A percentile compares a stretch with the other conserved stretches of the same genome.
Conservation (phyloP, 768 basidiomycete genomes). For the Russula foetens region DNA sequence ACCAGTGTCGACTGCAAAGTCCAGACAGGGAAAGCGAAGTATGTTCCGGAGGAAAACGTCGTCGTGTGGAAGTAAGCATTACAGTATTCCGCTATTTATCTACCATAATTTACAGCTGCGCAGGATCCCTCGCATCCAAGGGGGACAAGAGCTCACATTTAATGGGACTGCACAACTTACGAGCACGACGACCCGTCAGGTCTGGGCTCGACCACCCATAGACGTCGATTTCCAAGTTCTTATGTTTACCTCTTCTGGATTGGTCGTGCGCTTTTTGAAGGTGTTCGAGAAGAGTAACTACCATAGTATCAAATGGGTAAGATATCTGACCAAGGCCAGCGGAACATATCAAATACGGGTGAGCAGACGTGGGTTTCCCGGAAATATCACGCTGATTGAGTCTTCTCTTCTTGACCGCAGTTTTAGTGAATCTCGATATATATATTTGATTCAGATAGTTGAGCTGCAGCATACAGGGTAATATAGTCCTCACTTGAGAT, state of each 20-base stretch:
- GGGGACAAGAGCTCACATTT: conserved; percentile 84
- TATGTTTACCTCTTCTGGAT: conserved; percentile 96
- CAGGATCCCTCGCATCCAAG: conserved; percentile 88
- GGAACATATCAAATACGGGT: conserved; percentile 93
- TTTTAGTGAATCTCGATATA: conserved; percentile 6
- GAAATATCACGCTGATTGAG: background rate
- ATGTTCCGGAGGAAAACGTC: conserved; percentile 91
- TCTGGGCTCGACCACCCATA: conserved; percentile 97
- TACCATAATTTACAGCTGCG: background rate
- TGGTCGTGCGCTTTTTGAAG: conserved; percentile 95
- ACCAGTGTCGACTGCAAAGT: conserved; percentile 90
- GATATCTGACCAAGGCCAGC: conserved; percentile 90
- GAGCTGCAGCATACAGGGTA: background rate
- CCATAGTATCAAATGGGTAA: conserved; percentile 92
- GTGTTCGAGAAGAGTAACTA: conserved; percentile 97
- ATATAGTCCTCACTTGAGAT: background rate
- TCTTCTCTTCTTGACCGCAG: background rate
- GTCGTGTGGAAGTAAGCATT: conserved; percentile 92
- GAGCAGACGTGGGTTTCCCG: conserved; percentile 30
- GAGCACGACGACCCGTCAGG: conserved; percentile 84
- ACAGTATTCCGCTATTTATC: background rate
- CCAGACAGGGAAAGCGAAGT: conserved; percentile 91
- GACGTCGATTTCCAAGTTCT: conserved; percentile 98
- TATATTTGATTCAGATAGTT: background rate
- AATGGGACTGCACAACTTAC: conserved; percentile 77